Conservation (phyloP, 108 stramenopile genomes). For the Bacterosira constricta region DNA sequence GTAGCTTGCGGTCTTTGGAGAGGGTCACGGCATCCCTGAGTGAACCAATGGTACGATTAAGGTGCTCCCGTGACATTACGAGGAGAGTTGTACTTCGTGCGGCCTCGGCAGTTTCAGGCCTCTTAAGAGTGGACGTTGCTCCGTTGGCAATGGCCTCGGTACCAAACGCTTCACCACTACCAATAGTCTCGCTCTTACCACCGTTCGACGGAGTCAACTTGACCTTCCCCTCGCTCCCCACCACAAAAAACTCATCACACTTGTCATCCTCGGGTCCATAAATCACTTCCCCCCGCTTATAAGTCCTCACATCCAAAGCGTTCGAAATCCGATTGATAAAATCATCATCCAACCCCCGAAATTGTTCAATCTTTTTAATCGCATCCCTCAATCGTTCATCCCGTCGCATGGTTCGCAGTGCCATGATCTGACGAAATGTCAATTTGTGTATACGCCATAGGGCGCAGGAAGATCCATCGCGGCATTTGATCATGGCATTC, state of each 20-base stretch:
- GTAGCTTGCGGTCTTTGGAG: conserved; percentile 46
- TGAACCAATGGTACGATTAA: conserved; percentile 69
- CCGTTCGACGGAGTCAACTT: conserved; percentile 48
- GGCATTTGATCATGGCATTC: conserved; percentile 9
- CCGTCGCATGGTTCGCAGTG: conserved; percentile 56
- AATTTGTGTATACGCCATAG: conserved; percentile 78
- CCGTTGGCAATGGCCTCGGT: conserved; percentile 32
- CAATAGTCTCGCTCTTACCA: conserved; percentile 18
- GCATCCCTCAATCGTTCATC: conserved; percentile 73
- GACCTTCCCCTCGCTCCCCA: conserved; percentile 75
- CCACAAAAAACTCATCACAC: conserved; percentile 73
- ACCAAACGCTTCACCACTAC: conserved; percentile 50
- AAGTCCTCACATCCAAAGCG: conserved; percentile 56
- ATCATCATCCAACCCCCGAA: conserved; percentile 58
- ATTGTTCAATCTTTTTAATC: conserved; percentile 52
- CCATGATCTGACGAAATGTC: conserved; percentile 81
- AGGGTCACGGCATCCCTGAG: conserved; percentile 45
- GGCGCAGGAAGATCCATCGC: conserved; percentile 18
- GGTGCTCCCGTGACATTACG: conserved; percentile 54
- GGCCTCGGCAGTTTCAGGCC: conserved; percentile 76
- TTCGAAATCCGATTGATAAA: conserved; percentile 61
- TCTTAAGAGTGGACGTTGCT: conserved; percentile 26
- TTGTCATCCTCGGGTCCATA: conserved; percentile 60
- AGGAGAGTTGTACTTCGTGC: conserved; percentile 48
- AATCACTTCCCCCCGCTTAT: conserved; percentile 64